Percentiles rank a stretch among this genome's conserved stretches.
phyloP scores from a whole-genome alignment of 2,329 filamentous ascomycete species.

The Colletotrichum lupini region DNA sequence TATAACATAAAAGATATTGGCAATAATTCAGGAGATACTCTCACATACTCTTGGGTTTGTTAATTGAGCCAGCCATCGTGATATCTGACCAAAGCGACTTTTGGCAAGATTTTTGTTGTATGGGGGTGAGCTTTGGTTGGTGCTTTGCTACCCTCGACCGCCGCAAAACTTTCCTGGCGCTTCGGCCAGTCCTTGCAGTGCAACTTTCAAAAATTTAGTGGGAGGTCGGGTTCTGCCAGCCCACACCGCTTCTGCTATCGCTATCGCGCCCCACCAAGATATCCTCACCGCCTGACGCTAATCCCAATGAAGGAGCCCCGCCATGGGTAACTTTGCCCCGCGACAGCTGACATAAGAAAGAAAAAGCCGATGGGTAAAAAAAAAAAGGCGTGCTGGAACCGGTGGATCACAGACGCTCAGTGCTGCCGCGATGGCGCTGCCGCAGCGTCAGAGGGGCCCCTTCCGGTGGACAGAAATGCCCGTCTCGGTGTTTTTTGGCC shows the following conservation, averaged over 20 bases:
- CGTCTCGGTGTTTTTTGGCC: neutral
- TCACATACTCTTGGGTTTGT: slow-evolving; percentile 64
- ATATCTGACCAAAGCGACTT: neutral
- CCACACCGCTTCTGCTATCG: slow-evolving; percentile 30
- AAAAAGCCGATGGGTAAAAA: neutral
- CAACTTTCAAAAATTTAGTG: slow-evolving; percentile 38
- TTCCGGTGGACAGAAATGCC: neutral
- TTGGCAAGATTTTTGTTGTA: neutral
- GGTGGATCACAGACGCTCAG: slow-evolving; percentile 24
- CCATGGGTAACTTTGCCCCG: neutral
- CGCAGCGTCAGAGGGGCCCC: neutral
- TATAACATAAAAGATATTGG: neutral
- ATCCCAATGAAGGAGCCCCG: slow-evolving; percentile 12
- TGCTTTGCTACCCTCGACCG: slow-evolving; percentile 16
- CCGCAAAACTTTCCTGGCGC: slow-evolving; percentile 29
- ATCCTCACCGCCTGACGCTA: slow-evolving; percentile 25
- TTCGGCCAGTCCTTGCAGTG: slow-evolving; percentile 3
- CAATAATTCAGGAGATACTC: neutral
- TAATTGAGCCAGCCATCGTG: slow-evolving; percentile 65
- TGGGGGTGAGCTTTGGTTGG: neutral
- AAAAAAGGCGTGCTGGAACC: slow-evolving; percentile 10
- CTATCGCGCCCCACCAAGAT: slow-evolving; percentile 1
- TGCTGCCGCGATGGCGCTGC: neutral
- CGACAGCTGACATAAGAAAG: neutral
- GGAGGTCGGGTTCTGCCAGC: slow-evolving; percentile 33